Percentiles rank a stretch among this genome's conserved stretches.
phyloP scores from a whole-genome alignment of 768 basidiomycete genomes.

The Leccinellum luteum region DNA sequence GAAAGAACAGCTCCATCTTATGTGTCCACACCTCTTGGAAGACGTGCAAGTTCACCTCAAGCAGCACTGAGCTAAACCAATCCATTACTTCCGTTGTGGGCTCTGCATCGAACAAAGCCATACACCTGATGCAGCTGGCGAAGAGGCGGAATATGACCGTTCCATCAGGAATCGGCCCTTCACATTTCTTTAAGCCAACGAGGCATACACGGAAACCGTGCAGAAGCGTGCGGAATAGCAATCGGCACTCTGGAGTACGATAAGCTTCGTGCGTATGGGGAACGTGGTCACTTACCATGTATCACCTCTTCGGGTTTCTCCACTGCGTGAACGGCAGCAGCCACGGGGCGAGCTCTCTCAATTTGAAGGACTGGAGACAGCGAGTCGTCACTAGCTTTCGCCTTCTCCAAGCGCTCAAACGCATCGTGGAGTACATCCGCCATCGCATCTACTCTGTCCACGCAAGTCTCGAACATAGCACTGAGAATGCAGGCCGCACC shows the following conservation, averaged over 20 bases:
- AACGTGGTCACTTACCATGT: slow-evolving; percentile 51
- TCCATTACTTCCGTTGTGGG: slow-evolving; percentile 80
- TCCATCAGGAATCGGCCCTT: slow-evolving; percentile 78
- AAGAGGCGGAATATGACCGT: slow-evolving; percentile 87
- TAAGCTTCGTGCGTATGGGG: slow-evolving; percentile 5
- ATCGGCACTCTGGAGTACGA: slow-evolving; percentile 63
- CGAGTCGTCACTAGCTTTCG: slow-evolving; percentile 38
- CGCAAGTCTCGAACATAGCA: slow-evolving; percentile 76
- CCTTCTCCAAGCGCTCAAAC: slow-evolving; percentile 46
- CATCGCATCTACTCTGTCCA: slow-evolving; percentile 83
- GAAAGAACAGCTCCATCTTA: slow-evolving; percentile 89
- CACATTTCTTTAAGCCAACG: slow-evolving; percentile 71
- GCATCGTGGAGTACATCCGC: slow-evolving; percentile 53
- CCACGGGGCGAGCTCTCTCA: slow-evolving; percentile 84
- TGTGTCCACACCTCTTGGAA: slow-evolving; percentile 97
- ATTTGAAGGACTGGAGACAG: slow-evolving; percentile 61
- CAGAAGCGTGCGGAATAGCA: slow-evolving; percentile 83
- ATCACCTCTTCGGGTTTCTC: slow-evolving; percentile 84
- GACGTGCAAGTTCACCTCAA: slow-evolving; percentile 85
- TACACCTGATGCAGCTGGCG: slow-evolving; percentile 77
- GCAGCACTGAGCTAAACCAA: slow-evolving; percentile 67
- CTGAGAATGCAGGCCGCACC: slow-evolving; percentile 68
- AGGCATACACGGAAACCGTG: slow-evolving; percentile 86
- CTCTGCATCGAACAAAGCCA: slow-evolving; percentile 77
- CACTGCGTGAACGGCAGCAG: slow-evolving; percentile 68